phyloP scores from a whole-genome alignment of 805 yeast genomes.

The Hanseniaspora mollemarum region DNA sequence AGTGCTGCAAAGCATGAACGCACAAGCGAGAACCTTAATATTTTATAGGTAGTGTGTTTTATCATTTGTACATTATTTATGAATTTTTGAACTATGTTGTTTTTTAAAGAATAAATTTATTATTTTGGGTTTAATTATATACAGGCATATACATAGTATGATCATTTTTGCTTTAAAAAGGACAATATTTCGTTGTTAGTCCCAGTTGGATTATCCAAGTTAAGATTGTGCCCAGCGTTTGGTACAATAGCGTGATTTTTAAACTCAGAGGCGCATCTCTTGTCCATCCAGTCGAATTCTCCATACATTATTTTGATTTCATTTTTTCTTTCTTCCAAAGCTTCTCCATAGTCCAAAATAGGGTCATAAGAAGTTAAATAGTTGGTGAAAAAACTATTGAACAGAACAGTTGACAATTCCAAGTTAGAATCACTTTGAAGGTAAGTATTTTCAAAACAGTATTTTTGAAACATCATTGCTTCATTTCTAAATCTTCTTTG shows the following conservation, averaged over 20 bases:
- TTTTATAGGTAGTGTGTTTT: too few relatives aligned
- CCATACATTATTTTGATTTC: slow-evolving; percentile 46
- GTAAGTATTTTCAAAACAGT: slow-evolving; percentile 26
- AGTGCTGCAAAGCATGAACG: too few relatives aligned
- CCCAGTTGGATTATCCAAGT: slow-evolving; percentile 48
- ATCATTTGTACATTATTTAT: too few relatives aligned
- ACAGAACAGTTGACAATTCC: slow-evolving; percentile 17
- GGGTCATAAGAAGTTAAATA: slow-evolving; percentile 52
- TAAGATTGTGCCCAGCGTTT: slow-evolving; percentile 66
- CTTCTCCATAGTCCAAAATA: slow-evolving; percentile 43
- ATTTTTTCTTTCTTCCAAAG: slow-evolving; percentile 31
- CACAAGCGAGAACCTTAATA: too few relatives aligned
- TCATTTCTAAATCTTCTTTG: slow-evolving; percentile 25
- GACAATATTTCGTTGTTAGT: slow-evolving; percentile 40
- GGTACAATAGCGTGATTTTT: slow-evolving; percentile 23
- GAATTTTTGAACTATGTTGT: too few relatives aligned
- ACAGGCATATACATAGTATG: not conserved
- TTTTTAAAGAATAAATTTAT: too few relatives aligned
- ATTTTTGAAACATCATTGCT: slow-evolving; percentile 3
- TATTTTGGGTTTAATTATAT: not conserved
- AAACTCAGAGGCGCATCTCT: slow-evolving; percentile 35
- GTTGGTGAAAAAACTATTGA: slow-evolving; percentile 26
- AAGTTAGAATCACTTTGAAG: slow-evolving; percentile 18
- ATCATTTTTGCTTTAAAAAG: slow-evolving; percentile 21
- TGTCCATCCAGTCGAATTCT: slow-evolving; percentile 63